Percentiles rank a stretch among this genome's conserved stretches.
phyloP scores from a whole-genome alignment of 495 filamentous ascomycete species.

The Neurospora sp. region DNA sequence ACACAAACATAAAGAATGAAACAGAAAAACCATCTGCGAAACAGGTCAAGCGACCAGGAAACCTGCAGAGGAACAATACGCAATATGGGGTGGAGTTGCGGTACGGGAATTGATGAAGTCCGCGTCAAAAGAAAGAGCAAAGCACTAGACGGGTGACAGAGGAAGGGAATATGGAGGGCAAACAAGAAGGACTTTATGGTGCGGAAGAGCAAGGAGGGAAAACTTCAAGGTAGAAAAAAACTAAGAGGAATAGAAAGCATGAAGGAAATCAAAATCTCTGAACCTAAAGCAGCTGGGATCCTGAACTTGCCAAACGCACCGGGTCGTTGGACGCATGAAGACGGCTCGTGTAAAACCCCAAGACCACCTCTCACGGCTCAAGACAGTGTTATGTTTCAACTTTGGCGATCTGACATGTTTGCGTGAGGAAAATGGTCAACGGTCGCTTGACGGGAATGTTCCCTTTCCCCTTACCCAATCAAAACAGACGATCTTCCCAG shows the following conservation, averaged over 20 bases:
- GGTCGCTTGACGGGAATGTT: neutral
- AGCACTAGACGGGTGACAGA: neutral
- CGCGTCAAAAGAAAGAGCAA: neutral
- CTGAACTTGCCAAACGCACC: neutral
- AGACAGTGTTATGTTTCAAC: neutral
- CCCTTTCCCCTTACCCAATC: neutral
- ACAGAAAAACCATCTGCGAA: neutral
- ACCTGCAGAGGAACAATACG: neutral
- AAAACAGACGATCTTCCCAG: neutral
- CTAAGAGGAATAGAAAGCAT: no score
- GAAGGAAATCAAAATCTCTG: no score
- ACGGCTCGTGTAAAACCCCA: neutral
- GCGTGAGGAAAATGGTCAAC: neutral
- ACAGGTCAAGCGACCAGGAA: neutral
- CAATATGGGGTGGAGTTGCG: neutral
- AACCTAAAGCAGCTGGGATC: no score
- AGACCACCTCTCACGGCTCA: neutral
- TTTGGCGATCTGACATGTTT: neutral
- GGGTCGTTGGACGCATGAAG: neutral
- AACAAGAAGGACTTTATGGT: neutral
- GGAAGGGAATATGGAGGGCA: neutral
- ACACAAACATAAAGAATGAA: neutral
- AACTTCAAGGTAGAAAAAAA: no score
- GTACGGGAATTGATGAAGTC: neutral
- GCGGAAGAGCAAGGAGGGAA: neutral